A percentile compares a stretch with the other conserved stretches of the same genome.
Evolutionary conservation across 73 alveolate species (phyloP).

Genomic region (Tetrahymena borealis): DNA sequence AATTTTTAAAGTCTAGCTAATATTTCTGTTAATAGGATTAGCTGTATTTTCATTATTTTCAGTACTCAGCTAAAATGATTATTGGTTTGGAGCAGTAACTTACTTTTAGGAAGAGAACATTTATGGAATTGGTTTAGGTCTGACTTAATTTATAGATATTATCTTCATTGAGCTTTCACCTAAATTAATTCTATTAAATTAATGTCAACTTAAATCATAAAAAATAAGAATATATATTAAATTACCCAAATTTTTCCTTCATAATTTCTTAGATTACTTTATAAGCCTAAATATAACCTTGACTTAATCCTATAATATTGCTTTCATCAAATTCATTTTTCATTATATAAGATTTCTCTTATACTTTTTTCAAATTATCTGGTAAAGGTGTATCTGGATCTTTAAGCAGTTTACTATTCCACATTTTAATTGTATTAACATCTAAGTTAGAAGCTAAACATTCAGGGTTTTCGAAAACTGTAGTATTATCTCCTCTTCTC

Average conservation of each 20-base stretch:
- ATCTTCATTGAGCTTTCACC: neutral
- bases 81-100: neutral
- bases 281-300: neutral
- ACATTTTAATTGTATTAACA: neutral
- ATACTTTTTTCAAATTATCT: neutral
- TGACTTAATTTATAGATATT: neutral
- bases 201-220: neutral
- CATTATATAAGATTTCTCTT: neutral
- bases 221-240: neutral
- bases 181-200: neutral
- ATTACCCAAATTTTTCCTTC: neutral
- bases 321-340: neutral
- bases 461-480: neutral
- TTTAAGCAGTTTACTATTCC: neutral
- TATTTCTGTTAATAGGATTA: too few species aligned
- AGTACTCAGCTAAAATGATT: too few species aligned
- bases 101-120: neutral
- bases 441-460: neutral
- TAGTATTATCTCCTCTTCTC: neutral
- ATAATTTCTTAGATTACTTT: neutral
- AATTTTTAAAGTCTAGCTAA: neutral
- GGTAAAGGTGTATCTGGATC: neutral
- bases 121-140: neutral
- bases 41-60: too few species aligned
- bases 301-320: neutral